A percentile compares a stretch with the other conserved stretches of the same genome.
phyloP scores from a whole-genome alignment of 2,329 filamentous ascomycete species.

The Fusarium sp. region DNA sequence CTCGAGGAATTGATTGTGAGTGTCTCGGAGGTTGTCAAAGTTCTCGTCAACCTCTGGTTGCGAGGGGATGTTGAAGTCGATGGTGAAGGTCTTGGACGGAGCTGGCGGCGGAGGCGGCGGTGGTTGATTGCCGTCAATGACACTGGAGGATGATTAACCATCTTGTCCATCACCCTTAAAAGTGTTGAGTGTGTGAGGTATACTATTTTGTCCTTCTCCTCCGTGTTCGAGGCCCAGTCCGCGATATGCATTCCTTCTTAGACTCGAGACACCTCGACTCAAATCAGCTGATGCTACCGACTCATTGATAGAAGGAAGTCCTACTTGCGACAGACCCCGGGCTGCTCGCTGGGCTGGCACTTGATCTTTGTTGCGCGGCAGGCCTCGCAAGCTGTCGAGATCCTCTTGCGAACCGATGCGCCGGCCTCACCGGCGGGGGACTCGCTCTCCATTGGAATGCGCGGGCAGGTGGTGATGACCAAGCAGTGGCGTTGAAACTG shows the following conservation, averaged over 20 bases:
- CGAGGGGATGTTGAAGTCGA: conserved; percentile 65
- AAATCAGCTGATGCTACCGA: no score
- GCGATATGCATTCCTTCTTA: conserved; percentile 69
- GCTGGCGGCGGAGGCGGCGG: conserved; percentile 50
- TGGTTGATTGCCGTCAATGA: conserved; percentile 43
- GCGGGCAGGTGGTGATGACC: background rate
- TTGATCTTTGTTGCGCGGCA: conserved; percentile 69
- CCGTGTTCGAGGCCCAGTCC: conserved; percentile 66
- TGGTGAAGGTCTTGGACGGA: conserved; percentile 67
- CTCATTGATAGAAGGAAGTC: background rate
- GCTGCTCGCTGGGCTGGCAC: conserved; percentile 64
- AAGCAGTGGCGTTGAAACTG: background rate
- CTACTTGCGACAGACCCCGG: conserved; percentile 68
- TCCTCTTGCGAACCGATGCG: conserved; percentile 44
- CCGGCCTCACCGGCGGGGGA: conserved; percentile 28
- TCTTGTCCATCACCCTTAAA: no score
- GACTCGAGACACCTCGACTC: conserved; percentile 69
- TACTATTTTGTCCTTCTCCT: conserved; percentile 62
- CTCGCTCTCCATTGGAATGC: conserved; percentile 27
- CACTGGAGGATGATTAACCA: conserved; percentile 16
- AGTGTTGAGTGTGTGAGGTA: conserved; percentile 36
- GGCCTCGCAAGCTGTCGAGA: conserved; percentile 67
- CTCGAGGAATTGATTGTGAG: conserved; percentile 62
- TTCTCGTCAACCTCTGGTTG: conserved; percentile 56
- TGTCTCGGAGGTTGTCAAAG: conserved; percentile 61